Conservation (phyloP, 2,329 filamentous ascomycete genomes). For the Colletotrichum melonis region DNA sequence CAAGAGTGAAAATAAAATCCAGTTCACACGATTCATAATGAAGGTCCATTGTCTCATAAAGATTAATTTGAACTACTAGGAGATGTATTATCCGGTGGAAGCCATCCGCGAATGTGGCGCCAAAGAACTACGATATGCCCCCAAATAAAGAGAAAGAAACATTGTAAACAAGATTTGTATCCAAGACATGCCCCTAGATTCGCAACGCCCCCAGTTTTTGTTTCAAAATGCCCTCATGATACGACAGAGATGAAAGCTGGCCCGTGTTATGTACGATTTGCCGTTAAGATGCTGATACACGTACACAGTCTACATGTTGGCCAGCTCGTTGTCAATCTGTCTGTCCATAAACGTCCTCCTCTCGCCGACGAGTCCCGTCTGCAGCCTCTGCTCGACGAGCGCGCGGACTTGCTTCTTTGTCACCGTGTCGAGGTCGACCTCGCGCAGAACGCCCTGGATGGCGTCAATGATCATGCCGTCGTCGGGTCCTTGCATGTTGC, state of each 20-base stretch:
- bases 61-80: conserved; percentile 26
- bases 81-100: conserved; percentile 32
- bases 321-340: conserved; percentile 92
- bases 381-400: conserved; percentile 91
- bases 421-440: conserved; percentile 95
- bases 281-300: background rate
- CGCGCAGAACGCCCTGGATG: conserved; percentile 83
- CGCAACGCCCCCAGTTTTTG: conserved; percentile 26
- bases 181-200: conserved; percentile 5
- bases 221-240: conserved; percentile 21
- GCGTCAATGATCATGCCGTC: conserved; percentile 86
- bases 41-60: background rate
- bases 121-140: conserved; percentile 6
- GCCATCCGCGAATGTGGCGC: conserved; percentile 2
- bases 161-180: background rate
- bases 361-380: conserved; percentile 88
- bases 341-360: conserved; percentile 89
- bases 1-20: background rate
- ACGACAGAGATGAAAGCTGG: conserved; percentile 12
- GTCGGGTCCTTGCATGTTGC: conserved; percentile 72
- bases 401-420: conserved; percentile 98
- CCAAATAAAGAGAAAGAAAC: conserved; percentile 3
- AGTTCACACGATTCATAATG: background rate
- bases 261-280: conserved; percentile 29
- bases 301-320: conserved; percentile 78